Base-by-base conservation (phyloP, 768 basidiomycete genomes). In the Hygrophorus russula region DNA sequence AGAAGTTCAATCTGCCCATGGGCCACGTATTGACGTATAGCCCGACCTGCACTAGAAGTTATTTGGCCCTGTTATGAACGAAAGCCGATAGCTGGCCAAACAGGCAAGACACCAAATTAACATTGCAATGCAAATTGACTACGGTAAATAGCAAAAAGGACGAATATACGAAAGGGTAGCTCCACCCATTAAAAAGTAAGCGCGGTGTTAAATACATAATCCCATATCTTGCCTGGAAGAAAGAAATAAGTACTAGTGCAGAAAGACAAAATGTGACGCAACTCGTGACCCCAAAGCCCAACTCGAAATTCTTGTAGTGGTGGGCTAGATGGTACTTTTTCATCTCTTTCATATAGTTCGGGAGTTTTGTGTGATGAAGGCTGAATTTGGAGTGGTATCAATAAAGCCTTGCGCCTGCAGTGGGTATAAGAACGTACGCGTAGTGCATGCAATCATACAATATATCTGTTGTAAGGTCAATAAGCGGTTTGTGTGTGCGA, bases 241-340 rank as follows among this genome's bases (percentile, higher is more conserved):
- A 24, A 31, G 17, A 42, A 46, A 29, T 42, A 2, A 37, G 34
- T 30, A 42, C 5, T 6, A 37, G 10, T 11, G 27, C 5, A 11
- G 20, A 27, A 31, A 34, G 35, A 45, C 2, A 12, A 14, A 12
- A 39, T 18, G 15, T 15, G 14, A 35, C 42, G 17, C 42, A 44
- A 44, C 87, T 91, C 5, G 93, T 97, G 9, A 98, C 93, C 27
- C 94, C 93, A 57, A 93, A 98, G 13, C 92, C 93, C 35, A 98
- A 82, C 57, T 96, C 91, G 59, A 90, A 94, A 68, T 96, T 94
- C 65, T 96, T 96, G 70, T 94, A 96, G 60, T 97, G 94, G 57
- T 97, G 93, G 5, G 90, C 92, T 49, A 99, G 75, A 55, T 99
- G 96, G 57, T 97, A 98, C 58, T 87, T 87, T 71, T 99, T 99